These are phyloP conservation scores for Chlamydomonas schloesseri DNA, from an alignment of 139 green algal species.

Conservation along the genomic window DNA sequence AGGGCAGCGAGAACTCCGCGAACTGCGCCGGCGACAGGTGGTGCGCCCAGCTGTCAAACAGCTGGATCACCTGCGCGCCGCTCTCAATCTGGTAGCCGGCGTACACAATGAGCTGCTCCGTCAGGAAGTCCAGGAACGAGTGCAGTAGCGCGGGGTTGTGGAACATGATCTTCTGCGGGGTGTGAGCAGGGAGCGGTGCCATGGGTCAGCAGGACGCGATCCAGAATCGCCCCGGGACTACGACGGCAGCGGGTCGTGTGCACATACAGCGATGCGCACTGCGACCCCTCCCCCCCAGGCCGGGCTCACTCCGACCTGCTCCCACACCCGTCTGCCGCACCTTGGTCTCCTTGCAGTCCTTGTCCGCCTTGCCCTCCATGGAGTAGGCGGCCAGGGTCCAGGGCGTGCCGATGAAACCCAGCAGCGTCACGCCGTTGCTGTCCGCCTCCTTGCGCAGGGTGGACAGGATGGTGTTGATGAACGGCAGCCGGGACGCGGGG, in stretches of 20 bases:
- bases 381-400: constrained; percentile 98
- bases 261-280: too few relatives aligned
- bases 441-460: constrained; percentile 73
- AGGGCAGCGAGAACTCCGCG: constrained; percentile 93
- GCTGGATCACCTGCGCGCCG: constrained; percentile 94
- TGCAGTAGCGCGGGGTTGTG: constrained; percentile 90
- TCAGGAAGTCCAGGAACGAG: constrained; percentile 89
- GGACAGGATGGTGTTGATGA: constrained; percentile 90
- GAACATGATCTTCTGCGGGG: constrained; percentile 86
- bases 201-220: too few relatives aligned
- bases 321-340: not conserved
- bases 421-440: constrained; percentile 75
- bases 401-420: constrained; percentile 98
- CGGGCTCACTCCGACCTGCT: too few relatives aligned
- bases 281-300: too few relatives aligned
- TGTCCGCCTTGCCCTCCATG: constrained; percentile 93
- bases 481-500: constrained; percentile 81
- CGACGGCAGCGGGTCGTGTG: too few relatives aligned
- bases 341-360: constrained; percentile 78
- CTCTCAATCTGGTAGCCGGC: constrained; percentile 94
- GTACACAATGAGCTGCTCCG: constrained; percentile 89
- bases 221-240: too few relatives aligned
- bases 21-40: constrained; percentile 92
- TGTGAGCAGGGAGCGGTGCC: not conserved
- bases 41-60: constrained; percentile 99